phyloP scores from a whole-genome alignment of 768 basidiomycete species.

The Termitomyces sp. region DNA sequence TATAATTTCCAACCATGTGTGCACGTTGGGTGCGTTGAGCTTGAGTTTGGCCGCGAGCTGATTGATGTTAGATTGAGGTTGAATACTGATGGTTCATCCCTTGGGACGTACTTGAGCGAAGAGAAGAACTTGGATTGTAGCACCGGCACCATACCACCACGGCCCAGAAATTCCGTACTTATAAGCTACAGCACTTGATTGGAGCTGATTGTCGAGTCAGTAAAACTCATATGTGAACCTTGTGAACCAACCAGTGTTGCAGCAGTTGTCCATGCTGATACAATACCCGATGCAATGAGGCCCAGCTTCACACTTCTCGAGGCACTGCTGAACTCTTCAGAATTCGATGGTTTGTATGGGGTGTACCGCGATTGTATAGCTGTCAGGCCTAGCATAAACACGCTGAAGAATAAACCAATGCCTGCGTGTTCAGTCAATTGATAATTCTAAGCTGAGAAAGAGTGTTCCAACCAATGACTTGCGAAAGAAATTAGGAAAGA shows the following conservation, averaged over 20 bases:
- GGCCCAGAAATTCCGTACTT: constrained; percentile 80
- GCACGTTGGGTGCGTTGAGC: constrained; percentile 81
- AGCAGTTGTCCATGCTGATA: constrained; percentile 91
- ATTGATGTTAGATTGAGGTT: constrained; percentile 34
- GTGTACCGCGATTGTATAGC: constrained; percentile 84
- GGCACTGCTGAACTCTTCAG: constrained; percentile 82
- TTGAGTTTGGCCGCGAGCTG: constrained; percentile 90
- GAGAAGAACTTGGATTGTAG: constrained; percentile 82
- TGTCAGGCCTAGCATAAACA: constrained; percentile 73
- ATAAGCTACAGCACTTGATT: constrained; percentile 82
- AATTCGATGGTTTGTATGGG: constrained; percentile 66
- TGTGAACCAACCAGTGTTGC: constrained; percentile 52
- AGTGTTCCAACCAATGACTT: constrained; percentile 43
- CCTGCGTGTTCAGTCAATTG: constrained; percentile 36
- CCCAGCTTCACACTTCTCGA: constrained; percentile 86
- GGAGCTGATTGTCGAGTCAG: constrained; percentile 32
- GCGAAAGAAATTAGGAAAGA: not conserved
- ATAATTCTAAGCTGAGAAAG: too few species aligned
- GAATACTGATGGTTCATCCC: constrained; percentile 74
- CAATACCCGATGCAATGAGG: constrained; percentile 88
- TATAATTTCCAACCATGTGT: constrained; percentile 89
- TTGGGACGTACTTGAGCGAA: constrained; percentile 61
- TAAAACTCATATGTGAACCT: not conserved
- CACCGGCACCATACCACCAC: constrained; percentile 92
- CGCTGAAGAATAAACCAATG: constrained; percentile 85